Percentiles rank a stretch among this genome's conserved stretches.
These are phyloP conservation scores for Pyronema domesticum DNA, from an alignment of 495 filamentous ascomycete species.

Conservation along the genomic window DNA sequence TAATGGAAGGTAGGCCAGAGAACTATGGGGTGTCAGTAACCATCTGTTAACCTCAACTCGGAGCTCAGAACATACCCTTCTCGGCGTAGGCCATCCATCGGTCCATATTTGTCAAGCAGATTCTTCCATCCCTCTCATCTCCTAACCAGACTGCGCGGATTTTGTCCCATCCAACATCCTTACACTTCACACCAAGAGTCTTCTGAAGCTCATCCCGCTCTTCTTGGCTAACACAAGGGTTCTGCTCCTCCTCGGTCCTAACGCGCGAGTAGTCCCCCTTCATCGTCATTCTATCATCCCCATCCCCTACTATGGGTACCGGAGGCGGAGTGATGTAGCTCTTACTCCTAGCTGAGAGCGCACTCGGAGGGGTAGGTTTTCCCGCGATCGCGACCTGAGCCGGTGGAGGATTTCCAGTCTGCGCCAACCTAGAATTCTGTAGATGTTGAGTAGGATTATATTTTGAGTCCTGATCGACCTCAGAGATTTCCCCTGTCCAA, in stretches of 20 bases:
- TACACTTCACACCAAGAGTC: slow-evolving; percentile 45
- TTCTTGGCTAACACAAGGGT: slow-evolving; percentile 41
- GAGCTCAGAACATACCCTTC: slow-evolving; percentile 33
- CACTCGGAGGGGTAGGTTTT: slow-evolving; percentile 15
- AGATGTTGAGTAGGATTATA: neutral
- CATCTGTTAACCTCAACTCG: neutral
- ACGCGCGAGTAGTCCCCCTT: slow-evolving; percentile 36
- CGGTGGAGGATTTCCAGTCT: slow-evolving; percentile 27
- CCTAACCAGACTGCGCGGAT: slow-evolving; percentile 73
- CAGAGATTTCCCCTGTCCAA: slow-evolving; percentile 79
- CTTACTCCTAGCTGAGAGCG: slow-evolving; percentile 25
- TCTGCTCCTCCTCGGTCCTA: slow-evolving; percentile 41
- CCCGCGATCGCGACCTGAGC: slow-evolving; percentile 26
- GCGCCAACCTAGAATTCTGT: slow-evolving; percentile 4
- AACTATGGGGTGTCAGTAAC: slow-evolving; percentile 13
- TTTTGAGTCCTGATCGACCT: slow-evolving; percentile 20
- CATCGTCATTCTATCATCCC: slow-evolving; percentile 19
- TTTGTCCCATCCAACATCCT: slow-evolving; percentile 33
- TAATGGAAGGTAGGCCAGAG: slow-evolving; percentile 86
- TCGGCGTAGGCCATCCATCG: slow-evolving; percentile 80
- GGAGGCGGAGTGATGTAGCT: slow-evolving; percentile 20
- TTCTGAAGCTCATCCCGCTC: slow-evolving; percentile 52
- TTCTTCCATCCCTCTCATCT: slow-evolving; percentile 49
- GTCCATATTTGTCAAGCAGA: slow-evolving; percentile 55
- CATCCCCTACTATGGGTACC: slow-evolving; percentile 15